A percentile compares a stretch with the other conserved stretches of the same genome.
phyloP scores from a whole-genome alignment of 2,329 filamentous ascomycete genomes.

The Aspergillus versicolor region DNA sequence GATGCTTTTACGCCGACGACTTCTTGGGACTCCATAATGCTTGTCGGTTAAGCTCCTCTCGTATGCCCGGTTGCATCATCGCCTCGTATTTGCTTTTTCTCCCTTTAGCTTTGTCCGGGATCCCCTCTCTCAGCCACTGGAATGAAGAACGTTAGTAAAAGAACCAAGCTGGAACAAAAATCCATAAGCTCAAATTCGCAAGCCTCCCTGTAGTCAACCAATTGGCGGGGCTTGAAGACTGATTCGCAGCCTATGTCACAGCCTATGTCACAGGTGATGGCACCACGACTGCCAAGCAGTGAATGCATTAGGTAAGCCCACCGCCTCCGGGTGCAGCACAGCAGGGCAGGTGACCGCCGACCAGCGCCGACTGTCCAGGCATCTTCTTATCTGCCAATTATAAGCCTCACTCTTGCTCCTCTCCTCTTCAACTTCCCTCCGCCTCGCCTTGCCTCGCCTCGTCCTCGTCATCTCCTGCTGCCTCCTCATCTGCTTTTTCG shows the following conservation, averaged over 20 bases:
- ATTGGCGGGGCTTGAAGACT: background rate
- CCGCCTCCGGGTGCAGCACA: conserved; percentile 27
- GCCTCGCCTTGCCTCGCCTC: conserved; percentile 10
- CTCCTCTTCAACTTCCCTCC: conserved; percentile 17
- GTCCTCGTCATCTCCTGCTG: conserved; percentile 18
- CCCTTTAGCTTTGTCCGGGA: conserved; percentile 3
- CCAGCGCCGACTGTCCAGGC: conserved; percentile 8
- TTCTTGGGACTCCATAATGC: background rate
- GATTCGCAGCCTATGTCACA: background rate
- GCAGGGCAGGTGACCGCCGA: conserved; percentile 15
- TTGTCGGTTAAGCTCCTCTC: conserved; percentile 6
- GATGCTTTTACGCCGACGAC: background rate
- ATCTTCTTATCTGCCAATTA: conserved; percentile 17
- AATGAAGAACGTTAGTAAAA: background rate
- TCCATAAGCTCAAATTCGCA: background rate
- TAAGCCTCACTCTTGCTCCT: conserved; percentile 16
- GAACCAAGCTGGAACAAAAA: background rate
- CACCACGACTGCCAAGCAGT: background rate
- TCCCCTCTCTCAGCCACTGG: conserved; percentile 9
- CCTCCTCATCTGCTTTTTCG: conserved; percentile 10
- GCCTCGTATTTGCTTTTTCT: conserved; percentile 12
- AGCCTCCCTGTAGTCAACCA: background rate
- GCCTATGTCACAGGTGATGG: background rate
- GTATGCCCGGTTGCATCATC: conserved; percentile 14
- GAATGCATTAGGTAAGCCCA: conserved; percentile 11